Conservation (phyloP, 192 early-diverging fungal genomes). For the Dispira parvispora region DNA sequence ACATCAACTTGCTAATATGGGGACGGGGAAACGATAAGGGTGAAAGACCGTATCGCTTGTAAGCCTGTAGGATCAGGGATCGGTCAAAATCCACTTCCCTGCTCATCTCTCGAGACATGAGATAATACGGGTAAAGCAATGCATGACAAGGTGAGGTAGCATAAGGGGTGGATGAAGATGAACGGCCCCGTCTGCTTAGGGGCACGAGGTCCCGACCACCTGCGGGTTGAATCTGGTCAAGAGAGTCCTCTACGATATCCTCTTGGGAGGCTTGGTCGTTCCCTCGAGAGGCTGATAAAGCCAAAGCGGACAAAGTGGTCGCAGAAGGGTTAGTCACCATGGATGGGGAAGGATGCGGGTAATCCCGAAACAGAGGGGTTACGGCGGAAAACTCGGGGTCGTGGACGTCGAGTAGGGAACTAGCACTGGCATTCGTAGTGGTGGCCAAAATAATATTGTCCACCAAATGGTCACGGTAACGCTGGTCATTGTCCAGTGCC, state of each 20-base stretch:
- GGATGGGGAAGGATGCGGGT: not conserved
- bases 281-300: not conserved
- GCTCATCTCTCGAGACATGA: slow-evolving; percentile 16
- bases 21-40: slow-evolving; percentile 23
- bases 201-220: not conserved
- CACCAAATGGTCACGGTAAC: not conserved
- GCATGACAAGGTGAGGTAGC: not conserved
- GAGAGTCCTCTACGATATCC: not conserved
- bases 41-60: not conserved
- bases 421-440: not conserved
- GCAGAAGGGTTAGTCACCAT: not conserved
- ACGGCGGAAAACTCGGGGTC: not conserved
- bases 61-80: slow-evolving; percentile 15
- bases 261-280: not conserved
- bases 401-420: not conserved
- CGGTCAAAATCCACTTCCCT: slow-evolving; percentile 13
- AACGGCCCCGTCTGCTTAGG: not conserved
- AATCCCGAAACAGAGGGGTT: not conserved
- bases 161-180: too few relatives aligned
- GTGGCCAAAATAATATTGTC: slow-evolving; percentile 1
- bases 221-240: not conserved
- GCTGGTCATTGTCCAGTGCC: not conserved
- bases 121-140: slow-evolving; percentile 3
- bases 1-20: slow-evolving; percentile 62
- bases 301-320: not conserved